Base-by-base conservation (phyloP, 768 basidiomycete genomes). In the Mycena vulgaris region DNA sequence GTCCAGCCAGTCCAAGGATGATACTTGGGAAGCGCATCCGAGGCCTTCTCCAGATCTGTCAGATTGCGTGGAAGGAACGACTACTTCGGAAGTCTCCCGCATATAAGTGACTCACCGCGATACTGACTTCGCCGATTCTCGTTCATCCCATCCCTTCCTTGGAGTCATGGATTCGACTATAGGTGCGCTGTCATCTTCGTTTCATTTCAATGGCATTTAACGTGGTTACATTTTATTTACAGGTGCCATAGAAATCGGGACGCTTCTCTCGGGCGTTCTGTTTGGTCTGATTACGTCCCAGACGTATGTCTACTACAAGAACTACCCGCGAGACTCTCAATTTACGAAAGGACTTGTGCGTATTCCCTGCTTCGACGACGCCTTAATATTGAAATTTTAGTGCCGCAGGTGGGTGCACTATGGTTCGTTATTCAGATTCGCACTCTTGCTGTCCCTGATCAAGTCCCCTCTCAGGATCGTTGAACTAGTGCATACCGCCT, bases 281-380 rank as follows among this genome's bases (percentile, higher is more conserved):
- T 64, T 64, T 48, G 63, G 63, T 47, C 63, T 64, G 40, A 64
- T 64, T n/a, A 64, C 63, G 30, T 42, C 52, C 1, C 63, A 64
- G 39, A 64, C 53, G 10, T 64, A 64, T 42, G 51, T 64, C 17
- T 64, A 64, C 63, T 64, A 40, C 63, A 64, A 64, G 40, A 55
- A 11, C 52, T 64, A 33, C 31, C 63, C 63, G 3, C 2, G n/a
- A 42, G 63, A 64, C 53, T n/a, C 53, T 14, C 52, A 31, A 5
- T 56, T 64, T 23, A 64, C 31, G 3, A 64, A 64, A 27, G 39
- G 11, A 25, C 40, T 55, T 17, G 63, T 64, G 25, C n/a, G 63
- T 47, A 5, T 13, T 45, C 1, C 42, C 37, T 23, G 39, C n/a
- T 56, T 21, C 23, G 35, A 49, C n/a, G n/a, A n/a, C n/a, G n/a